phyloP scores from a whole-genome alignment of 129 eudicot species.

The Arctium lappa region DNA sequence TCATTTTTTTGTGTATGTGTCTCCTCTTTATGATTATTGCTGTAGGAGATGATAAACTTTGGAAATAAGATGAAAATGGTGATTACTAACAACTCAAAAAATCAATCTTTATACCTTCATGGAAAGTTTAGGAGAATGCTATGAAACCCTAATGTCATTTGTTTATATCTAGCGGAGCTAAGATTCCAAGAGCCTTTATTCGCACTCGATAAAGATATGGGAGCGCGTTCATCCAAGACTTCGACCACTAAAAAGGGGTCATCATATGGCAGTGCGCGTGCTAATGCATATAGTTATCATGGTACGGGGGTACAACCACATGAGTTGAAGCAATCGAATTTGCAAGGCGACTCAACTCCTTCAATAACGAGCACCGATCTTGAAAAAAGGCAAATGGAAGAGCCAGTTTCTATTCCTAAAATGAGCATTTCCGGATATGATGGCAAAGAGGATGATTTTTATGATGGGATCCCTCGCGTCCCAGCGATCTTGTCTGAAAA shows the following conservation, averaged over 20 bases:
- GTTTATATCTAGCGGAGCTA: neutral
- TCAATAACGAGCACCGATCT: neutral
- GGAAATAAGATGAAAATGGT: neutral
- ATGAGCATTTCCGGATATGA: neutral
- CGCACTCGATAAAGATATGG: slow-evolving; percentile 20
- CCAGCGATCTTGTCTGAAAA: slow-evolving; percentile 48
- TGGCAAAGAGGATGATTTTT: slow-evolving; percentile 58
- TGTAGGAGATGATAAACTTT: neutral
- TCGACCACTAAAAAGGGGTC: slow-evolving; percentile 23
- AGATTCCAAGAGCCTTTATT: neutral
- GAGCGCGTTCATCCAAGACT: slow-evolving; percentile 39
- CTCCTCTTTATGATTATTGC: neutral
- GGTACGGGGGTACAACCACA: slow-evolving; percentile 2
- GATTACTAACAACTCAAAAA: neutral
- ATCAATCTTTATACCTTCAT: neutral
- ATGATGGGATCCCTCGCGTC: slow-evolving; percentile 80
- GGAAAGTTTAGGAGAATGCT: neutral
- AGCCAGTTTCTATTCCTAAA: slow-evolving; percentile 22
- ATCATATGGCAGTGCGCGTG: neutral
- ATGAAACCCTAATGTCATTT: slow-evolving; percentile 12
- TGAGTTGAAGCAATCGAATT: slow-evolving; percentile 23
- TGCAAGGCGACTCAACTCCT: slow-evolving; percentile 11
- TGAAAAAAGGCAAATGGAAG: slow-evolving; percentile 17
- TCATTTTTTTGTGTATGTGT: neutral
- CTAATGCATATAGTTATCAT: slow-evolving; percentile 17